Conservation (phyloP, 305 asterid genomes). For the Fraxinus angustifolia region DNA sequence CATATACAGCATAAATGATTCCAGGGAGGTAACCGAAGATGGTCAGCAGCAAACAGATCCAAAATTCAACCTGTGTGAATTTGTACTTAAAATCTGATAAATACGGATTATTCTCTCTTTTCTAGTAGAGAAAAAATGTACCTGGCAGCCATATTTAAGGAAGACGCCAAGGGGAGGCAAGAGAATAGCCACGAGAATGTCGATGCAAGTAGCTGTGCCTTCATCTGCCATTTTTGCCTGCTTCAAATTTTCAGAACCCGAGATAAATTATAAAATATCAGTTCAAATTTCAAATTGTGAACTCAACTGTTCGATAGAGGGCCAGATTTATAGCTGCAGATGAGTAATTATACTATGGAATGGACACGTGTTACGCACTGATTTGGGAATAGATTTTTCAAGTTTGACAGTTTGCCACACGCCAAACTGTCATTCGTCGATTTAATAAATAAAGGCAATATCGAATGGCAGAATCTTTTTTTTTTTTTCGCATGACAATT, state of each 20-base stretch:
- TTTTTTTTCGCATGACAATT: too few species aligned
- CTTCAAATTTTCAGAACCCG: neutral
- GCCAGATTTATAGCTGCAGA: neutral
- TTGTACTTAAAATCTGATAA: neutral
- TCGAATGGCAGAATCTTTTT: too few species aligned
- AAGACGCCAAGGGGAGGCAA: conserved; percentile 23
- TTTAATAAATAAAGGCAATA: too few species aligned
- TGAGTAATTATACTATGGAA: neutral
- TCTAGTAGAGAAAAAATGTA: neutral
- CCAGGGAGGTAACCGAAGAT: conserved; percentile 59
- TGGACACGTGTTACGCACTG: neutral
- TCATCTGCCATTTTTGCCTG: conserved; percentile 1
- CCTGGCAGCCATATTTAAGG: conserved; percentile 71
- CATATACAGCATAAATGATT: conserved; percentile 50
- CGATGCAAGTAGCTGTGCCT: neutral
- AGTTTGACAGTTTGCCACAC: too few species aligned
- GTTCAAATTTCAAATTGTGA: neutral
- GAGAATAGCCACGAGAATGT: neutral
- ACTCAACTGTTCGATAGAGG: neutral
- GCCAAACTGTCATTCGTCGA: too few species aligned
- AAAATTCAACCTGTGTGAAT: conserved; percentile 42
- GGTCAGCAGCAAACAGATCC: conserved; percentile 54
- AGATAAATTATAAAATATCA: neutral
- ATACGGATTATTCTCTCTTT: neutral
- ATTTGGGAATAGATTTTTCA: neutral